Conservation (phyloP, 495 filamentous ascomycete genomes). For the Podospora conica region DNA sequence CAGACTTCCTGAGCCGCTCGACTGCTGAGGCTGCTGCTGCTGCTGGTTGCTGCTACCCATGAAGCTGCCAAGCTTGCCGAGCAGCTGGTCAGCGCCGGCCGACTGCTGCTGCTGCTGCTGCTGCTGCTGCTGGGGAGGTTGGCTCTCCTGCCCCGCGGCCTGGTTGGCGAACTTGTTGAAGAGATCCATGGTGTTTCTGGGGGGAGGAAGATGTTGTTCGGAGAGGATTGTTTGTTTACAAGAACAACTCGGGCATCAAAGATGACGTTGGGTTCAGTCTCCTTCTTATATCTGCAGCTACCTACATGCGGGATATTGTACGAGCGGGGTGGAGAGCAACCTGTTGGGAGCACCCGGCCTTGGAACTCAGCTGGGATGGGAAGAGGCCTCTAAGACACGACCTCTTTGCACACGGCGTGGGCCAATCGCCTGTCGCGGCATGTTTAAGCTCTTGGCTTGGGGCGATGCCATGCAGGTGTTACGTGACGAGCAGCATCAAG, state of each 20-base stretch:
- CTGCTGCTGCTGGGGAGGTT: background rate
- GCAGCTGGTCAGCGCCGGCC: conserved; percentile 23
- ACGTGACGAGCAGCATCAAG: background rate
- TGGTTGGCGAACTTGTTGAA: conserved; percentile 32
- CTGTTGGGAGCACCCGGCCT: background rate
- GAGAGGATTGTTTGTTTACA: background rate
- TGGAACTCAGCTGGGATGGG: conserved; percentile 19
- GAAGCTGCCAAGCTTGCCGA: conserved; percentile 43
- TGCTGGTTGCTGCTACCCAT: conserved; percentile 11
- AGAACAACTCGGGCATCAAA: background rate
- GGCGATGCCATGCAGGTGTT: conserved; percentile 11
- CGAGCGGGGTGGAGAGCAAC: background rate
- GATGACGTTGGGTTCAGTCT: background rate
- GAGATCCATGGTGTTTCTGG: conserved; percentile 33
- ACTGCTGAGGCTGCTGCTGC: conserved; percentile 14
- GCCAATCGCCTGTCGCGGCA: conserved; percentile 16
- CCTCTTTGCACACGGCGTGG: background rate
- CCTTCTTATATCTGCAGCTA: conserved; percentile 4
- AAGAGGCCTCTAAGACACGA: conserved; percentile 10
- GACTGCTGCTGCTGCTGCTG: conserved; percentile 17
- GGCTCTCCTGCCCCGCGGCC: background rate
- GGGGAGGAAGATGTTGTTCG: background rate
- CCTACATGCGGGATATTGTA: conserved; percentile 16
- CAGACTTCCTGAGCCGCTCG: conserved; percentile 25
- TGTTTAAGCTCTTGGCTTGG: conserved; percentile 8